Conservation (phyloP, 805 yeast genomes). For the Henningerozyma blattae region DNA sequence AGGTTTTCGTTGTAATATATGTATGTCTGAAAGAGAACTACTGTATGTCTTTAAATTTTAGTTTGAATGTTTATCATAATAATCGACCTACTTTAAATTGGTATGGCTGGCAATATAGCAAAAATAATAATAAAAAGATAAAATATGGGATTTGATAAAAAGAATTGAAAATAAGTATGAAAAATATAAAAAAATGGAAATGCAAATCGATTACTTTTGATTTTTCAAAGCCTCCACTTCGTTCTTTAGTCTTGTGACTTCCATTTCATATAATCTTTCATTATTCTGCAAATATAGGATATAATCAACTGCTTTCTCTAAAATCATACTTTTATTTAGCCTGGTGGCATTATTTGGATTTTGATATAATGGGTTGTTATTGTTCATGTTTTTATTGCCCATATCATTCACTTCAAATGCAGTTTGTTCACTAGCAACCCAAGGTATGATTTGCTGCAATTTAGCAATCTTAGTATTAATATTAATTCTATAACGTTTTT, state of each 20-base stretch:
- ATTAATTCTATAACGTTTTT: constrained; percentile 58
- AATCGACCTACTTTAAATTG: no score
- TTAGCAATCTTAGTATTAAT: constrained; percentile 63
- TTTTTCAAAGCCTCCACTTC: constrained; percentile 20
- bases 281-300: constrained; percentile 40
- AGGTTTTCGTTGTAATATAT: no score
- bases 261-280: constrained; percentile 26
- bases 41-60: no score
- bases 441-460: constrained; percentile 53
- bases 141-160: no score
- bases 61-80: no score
- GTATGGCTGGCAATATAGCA: no score
- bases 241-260: constrained; percentile 22
- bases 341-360: constrained; percentile 21
- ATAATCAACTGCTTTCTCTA: constrained; percentile 59
- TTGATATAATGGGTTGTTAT: no score
- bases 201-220: no score
- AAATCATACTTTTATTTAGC: constrained; percentile 53
- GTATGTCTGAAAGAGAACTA: no score
- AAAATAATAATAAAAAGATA: no score
- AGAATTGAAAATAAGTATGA: no score
- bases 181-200: no score
- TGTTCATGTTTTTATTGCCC: constrained; percentile 2
- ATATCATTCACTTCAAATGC: constrained; percentile 38
- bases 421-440: constrained; percentile 50